Evolutionary conservation across 306 rosid species (phyloP).

Genomic region (Purshia tridentata): DNA sequence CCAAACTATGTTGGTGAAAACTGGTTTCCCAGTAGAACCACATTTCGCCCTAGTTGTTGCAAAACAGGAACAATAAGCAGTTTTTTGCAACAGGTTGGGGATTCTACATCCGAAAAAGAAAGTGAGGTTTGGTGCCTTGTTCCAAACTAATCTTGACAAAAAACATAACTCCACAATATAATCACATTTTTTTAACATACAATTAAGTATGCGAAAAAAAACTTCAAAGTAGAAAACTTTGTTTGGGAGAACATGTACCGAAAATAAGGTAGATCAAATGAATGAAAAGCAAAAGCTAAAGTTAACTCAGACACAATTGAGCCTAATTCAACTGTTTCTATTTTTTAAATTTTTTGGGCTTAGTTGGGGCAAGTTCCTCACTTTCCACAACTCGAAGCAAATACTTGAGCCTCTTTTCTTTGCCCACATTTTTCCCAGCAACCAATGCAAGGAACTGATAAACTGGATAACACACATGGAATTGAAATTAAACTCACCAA

Average conservation of each 20-base stretch:
- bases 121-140: no score
- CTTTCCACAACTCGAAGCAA: neutral
- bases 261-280: neutral
- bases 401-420: neutral
- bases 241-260: slow-evolving; percentile 11
- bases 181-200: neutral
- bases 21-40: no score
- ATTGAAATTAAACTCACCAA: slow-evolving; percentile 46
- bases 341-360: neutral
- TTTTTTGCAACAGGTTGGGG: no score
- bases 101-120: no score
- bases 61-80: no score
- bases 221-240: neutral
- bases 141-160: neutral
- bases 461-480: neutral
- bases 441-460: neutral
- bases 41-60: no score
- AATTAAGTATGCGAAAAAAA: neutral
- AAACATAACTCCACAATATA: neutral
- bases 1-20: neutral
- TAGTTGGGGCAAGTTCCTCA: neutral
- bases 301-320: neutral
- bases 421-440: slow-evolving; percentile 7
- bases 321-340: neutral
- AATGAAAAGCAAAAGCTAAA: neutral